Evolutionary conservation across 441 rosid genomes (phyloP).

Genomic region (Aquilaria agallochum): DNA sequence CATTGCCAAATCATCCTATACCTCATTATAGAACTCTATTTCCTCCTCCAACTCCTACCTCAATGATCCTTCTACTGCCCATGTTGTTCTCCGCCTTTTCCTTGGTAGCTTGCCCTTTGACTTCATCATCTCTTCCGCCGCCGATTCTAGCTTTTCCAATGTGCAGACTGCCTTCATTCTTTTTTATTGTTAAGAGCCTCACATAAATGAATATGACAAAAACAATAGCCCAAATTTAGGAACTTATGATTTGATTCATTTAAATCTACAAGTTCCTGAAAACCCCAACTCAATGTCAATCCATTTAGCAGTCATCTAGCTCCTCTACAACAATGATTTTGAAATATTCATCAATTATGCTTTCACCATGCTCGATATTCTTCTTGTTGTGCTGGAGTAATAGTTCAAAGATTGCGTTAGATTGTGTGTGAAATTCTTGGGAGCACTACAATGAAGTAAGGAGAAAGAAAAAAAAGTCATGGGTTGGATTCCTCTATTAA

Average conservation of each 20-base stretch:
- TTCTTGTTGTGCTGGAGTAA: slow-evolving; percentile 51
- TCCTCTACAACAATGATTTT: slow-evolving; percentile 46
- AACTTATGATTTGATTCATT: slow-evolving; percentile 1
- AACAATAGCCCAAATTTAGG: slow-evolving; percentile 7
- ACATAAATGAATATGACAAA: neutral
- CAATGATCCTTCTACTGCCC: slow-evolving; percentile 45
- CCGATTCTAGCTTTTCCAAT: slow-evolving; percentile 18
- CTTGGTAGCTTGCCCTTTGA: slow-evolving; percentile 14
- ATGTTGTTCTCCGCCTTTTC: slow-evolving; percentile 40
- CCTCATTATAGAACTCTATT: slow-evolving; percentile 18
- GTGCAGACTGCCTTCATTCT: slow-evolving; percentile 57
- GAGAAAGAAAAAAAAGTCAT: slow-evolving; percentile 57
- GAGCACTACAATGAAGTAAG: slow-evolving; percentile 68
- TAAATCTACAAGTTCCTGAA: slow-evolving; percentile 28
- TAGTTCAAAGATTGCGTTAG: slow-evolving; percentile 55
- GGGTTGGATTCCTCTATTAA: slow-evolving; percentile 34
- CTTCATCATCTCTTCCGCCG: slow-evolving; percentile 9
- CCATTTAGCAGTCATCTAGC: slow-evolving; percentile 36
- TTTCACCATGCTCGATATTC: slow-evolving; percentile 45
- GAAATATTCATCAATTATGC: slow-evolving; percentile 26
- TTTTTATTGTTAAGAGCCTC: slow-evolving; percentile 49
- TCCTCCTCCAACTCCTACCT: slow-evolving; percentile 14
- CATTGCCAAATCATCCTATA: slow-evolving; percentile 23
- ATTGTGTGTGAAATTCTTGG: slow-evolving; percentile 42
- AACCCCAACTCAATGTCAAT: slow-evolving; percentile 21